Percentiles rank a stretch among this genome's conserved stretches.
Evolutionary conservation across 148 eudicot genomes (phyloP).

Genomic region (Salicornia ramosissima): DNA sequence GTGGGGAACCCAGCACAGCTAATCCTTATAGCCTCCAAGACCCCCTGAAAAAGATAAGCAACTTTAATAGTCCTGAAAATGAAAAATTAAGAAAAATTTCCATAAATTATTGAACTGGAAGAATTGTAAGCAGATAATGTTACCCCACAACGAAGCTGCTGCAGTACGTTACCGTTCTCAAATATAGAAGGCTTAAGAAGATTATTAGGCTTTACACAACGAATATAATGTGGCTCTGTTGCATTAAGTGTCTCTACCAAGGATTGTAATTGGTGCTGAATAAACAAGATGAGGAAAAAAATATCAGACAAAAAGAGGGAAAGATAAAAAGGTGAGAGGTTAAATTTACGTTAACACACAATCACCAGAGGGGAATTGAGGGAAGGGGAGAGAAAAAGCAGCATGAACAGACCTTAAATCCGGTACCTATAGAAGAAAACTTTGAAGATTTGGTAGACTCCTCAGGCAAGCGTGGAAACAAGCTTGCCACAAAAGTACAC

Average conservation of each 20-base stretch:
- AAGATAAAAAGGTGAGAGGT: not conserved
- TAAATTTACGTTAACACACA: not conserved
- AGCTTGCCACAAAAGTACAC: slow-evolving; percentile 82
- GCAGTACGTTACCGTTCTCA: slow-evolving; percentile 75
- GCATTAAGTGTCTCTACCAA: slow-evolving; percentile 89
- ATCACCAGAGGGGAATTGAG: not conserved
- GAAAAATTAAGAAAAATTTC: not conserved
- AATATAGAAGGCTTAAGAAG: slow-evolving; percentile 88
- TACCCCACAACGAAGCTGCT: slow-evolving; percentile 98
- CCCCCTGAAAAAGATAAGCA: slow-evolving; percentile 56
- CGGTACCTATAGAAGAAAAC: slow-evolving; percentile 87
- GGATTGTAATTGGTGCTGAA: slow-evolving; percentile 90
- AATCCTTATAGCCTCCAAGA: slow-evolving; percentile 98
- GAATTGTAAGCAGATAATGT: slow-evolving; percentile 17
- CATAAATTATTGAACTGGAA: not conserved
- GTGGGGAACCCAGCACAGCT: slow-evolving; percentile 98
- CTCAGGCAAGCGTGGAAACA: slow-evolving; percentile 77
- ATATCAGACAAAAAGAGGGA: not conserved
- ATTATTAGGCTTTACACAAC: slow-evolving; percentile 94
- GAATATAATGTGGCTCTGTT: slow-evolving; percentile 92
- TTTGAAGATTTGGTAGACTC: slow-evolving; percentile 85
- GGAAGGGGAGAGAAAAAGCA: not conserved
- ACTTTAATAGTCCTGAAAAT: slow-evolving; percentile 10
- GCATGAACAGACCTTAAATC: slow-evolving; percentile 59
- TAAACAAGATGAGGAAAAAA: slow-evolving; percentile 13